Evolutionary conservation across 441 rosid genomes (phyloP), one percentile per base, ranked within the genome.

Genomic region (Hura crepitans): DNA sequence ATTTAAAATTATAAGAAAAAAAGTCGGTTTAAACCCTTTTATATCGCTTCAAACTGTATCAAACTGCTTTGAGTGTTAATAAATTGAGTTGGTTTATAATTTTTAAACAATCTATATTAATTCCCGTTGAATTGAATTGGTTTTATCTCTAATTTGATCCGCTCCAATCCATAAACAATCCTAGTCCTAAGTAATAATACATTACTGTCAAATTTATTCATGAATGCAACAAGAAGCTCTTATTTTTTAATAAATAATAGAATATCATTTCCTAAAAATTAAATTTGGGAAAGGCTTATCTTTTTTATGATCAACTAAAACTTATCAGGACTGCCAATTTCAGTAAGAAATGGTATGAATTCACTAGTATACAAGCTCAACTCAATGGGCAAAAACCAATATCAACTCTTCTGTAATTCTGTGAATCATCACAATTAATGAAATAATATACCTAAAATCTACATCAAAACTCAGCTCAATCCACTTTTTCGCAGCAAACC

Each of bases 121-220:
- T n/a, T n/a, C n/a, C n/a, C n/a, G n/a, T n/a, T n/a, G n/a, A n/a
- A n/a, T n/a, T n/a, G n/a, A n/a, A n/a, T n/a, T n/a, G n/a, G n/a
- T n/a, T n/a, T n/a, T n/a, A n/a, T n/a, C n/a, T n/a, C n/a, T n/a
- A n/a, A n/a, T n/a, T n/a, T n/a, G n/a, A n/a, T n/a, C n/a, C n/a
- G n/a, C n/a, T n/a, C n/a, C n/a, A n/a, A n/a, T n/a, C n/a, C n/a
- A n/a, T n/a, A n/a, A n/a, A n/a, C n/a, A n/a, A n/a, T n/a, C n/a
- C n/a, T n/a, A n/a, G n/a, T n/a, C n/a, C n/a, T n/a, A n/a, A n/a
- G 54, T 49, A 49, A 22, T 15, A 49, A 18, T 49, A 25, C 59
- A 54, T 23, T 54, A 23, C 59, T 54, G 31, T 54, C 59, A 54
- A 54, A 54, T 54, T 23, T n/a, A 51, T 46, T 14, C 50, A 46